phyloP scores from a whole-genome alignment of 352 stramenopile genomes.

The Aphanomyces astaci region DNA sequence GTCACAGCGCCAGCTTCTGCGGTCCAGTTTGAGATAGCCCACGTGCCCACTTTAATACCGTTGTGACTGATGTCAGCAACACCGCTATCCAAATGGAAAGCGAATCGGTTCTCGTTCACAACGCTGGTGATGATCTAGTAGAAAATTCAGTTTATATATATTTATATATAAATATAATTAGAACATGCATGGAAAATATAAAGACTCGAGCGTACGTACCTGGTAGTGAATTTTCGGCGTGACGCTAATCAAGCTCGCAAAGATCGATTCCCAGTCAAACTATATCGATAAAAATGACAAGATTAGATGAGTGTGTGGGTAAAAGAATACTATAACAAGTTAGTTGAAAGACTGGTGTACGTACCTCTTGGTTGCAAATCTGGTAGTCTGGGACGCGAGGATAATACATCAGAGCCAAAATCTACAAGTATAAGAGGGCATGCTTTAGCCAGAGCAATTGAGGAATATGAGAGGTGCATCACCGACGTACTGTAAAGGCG shows the following conservation, averaged over 20 bases:
- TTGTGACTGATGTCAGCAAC: slow-evolving; percentile 78
- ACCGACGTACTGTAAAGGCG: slow-evolving; percentile 34
- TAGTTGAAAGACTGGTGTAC: no score
- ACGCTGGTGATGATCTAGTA: slow-evolving; percentile 60
- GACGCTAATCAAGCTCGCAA: slow-evolving; percentile 61
- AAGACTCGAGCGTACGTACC: slow-evolving; percentile 24
- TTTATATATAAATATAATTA: no score
- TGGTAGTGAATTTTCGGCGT: slow-evolving; percentile 80
- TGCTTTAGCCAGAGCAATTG: neutral
- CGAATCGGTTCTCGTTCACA: slow-evolving; percentile 85
- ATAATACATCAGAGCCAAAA: slow-evolving; percentile 81
- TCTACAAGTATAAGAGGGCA: no score
- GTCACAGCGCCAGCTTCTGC: slow-evolving; percentile 64
- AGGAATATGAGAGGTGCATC: neutral
- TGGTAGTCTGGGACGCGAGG: slow-evolving; percentile 82
- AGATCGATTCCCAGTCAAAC: slow-evolving; percentile 83
- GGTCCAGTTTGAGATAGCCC: slow-evolving; percentile 56
- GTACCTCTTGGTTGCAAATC: slow-evolving; percentile 70
- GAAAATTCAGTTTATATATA: no score
- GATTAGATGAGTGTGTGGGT: neutral
- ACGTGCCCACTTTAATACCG: slow-evolving; percentile 53
- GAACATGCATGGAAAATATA: neutral
- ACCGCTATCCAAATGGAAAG: slow-evolving; percentile 68
- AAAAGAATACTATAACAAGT: no score
- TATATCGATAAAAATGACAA: neutral